Base-by-base conservation (phyloP, 805 yeast genomes). In the Candida namnaoensis region DNA sequence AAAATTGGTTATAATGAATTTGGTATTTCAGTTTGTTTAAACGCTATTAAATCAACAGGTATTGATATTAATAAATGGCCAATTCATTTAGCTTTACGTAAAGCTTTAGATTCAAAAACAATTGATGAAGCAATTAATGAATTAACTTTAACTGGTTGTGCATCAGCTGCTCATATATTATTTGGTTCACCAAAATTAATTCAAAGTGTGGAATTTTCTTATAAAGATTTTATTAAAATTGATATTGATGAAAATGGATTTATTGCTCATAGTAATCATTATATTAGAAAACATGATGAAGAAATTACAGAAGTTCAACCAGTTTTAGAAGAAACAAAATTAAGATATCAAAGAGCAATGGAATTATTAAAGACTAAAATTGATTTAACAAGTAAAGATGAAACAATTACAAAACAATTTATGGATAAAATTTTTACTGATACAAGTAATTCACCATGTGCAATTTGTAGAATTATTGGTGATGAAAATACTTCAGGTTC, bases 1-100 rank as follows among this genome's bases (percentile, higher is more conserved):
- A 62, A 62, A 40, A 56, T 60, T 23, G 67, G 66, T 7, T 47
- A 60, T 40, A 62, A 62, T 45, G 49, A 50, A 44, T 44, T 51
- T 33, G 62, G 64, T 3, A 59, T 61, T 13, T 65, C 64, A 5
- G 54, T 56, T 5, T 49, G 55, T 36, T 40, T 62, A 44, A 62
- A 62, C 38, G 66, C 65, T 14, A 49, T 62, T 34, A 42, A 33
- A 14, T 25, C 46, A 7, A 38, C 47, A 14, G 35, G 38, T 9
- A 15, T 27, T 13, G 19, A 36, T 36, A 7, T 6, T 36, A 28
- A 19, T 28, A 39, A 47, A 13, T 42, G 43, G 37, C 52, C 52
- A 9, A 42, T 48, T 36, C 52, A 48, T 38, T 27, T 48, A 24
- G 45, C 46, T 4, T 35, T 48, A 35, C 38, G 52, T 27, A 45